Base-by-base conservation (phyloP, 129 eudicot species). In the Chrysanthemum makinoi region DNA sequence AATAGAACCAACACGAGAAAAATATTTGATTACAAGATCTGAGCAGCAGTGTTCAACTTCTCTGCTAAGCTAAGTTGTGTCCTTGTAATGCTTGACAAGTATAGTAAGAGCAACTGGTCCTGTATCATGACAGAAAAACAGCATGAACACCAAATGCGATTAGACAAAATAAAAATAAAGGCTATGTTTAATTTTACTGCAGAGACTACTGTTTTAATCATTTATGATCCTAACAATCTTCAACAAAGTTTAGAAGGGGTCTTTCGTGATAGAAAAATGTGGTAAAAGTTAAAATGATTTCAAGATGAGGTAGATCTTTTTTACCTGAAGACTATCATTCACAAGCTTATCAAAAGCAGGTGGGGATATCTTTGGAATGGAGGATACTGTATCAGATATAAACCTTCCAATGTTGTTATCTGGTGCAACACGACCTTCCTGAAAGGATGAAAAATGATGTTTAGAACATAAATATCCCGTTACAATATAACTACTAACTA, bases 21-120 rank as follows among this genome's bases (percentile, higher is more conserved):
- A 35, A 59, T 63, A 58, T 48, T 61, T 76, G 75, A 35, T 80
- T 69, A 80, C 51, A 80, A 47, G 72, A 80, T 75, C 61, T 80
- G 83, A 26, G 83, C 83, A 62, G 83, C 83, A 46, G 83, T 80
- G 80, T 80, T 80, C 76, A 80, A 69, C 52, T 90, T 94, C 73
- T 95, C 96, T 17, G 99, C 99, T 79, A 95, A 64, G 68, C 96
- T 81, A 49, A 95, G 91, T 69, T 95, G 97, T 63, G 99, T 90
- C 83, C 99, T 95, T 81, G 96, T 86, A 48, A 95, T 87, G 91
- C 99, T 95, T 53, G 99, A 90, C 83, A 90, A 76, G 84, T 90
- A 95, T 6, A 90, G 84, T 61, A 95, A 83, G 30, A 95, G 86
- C 73, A 90, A 77, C 63, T 95, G 97, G 54, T 95, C 99, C 99